Conservation (phyloP, 805 yeast species). For the Lipomyces orientalis region DNA sequence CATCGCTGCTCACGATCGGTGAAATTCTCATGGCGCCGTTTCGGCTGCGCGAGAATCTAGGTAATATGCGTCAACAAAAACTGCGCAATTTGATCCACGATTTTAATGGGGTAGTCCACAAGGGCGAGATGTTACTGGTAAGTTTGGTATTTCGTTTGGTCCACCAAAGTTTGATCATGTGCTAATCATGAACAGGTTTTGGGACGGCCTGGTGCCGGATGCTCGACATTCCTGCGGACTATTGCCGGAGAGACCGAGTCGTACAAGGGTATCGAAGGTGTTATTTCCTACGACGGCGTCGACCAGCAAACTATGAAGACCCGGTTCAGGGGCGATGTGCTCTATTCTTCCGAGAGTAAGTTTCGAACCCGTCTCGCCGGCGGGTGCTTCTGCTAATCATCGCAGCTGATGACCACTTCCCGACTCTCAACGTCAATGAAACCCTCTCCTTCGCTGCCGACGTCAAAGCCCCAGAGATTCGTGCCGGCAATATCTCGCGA, state of each 20-base stretch:
- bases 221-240: slow-evolving; percentile 67
- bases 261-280: slow-evolving; percentile 61
- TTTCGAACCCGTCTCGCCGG: background rate
- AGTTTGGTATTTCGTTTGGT: slow-evolving; percentile 37
- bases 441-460: slow-evolving; percentile 74
- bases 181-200: slow-evolving; percentile 66
- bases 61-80: slow-evolving; percentile 18
- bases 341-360: slow-evolving; percentile 43
- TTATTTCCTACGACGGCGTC: slow-evolving; percentile 66
- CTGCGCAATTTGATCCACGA: slow-evolving; percentile 43
- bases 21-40: slow-evolving; percentile 48
- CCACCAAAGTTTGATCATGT: slow-evolving; percentile 47
- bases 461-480: slow-evolving; percentile 65
- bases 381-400: slow-evolving; percentile 43
- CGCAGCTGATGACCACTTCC: slow-evolving; percentile 67
- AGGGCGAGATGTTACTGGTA: slow-evolving; percentile 72
- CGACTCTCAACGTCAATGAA: slow-evolving; percentile 75
- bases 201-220: slow-evolving; percentile 82
- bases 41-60: slow-evolving; percentile 38
- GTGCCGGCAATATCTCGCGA: slow-evolving; percentile 56
- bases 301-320: slow-evolving; percentile 63
- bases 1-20: slow-evolving; percentile 53
- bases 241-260: slow-evolving; percentile 69
- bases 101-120: slow-evolving; percentile 61
- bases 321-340: slow-evolving; percentile 57